phyloP scores from a whole-genome alignment of 179 eudicot species.

The Amaranthus tricolor region DNA sequence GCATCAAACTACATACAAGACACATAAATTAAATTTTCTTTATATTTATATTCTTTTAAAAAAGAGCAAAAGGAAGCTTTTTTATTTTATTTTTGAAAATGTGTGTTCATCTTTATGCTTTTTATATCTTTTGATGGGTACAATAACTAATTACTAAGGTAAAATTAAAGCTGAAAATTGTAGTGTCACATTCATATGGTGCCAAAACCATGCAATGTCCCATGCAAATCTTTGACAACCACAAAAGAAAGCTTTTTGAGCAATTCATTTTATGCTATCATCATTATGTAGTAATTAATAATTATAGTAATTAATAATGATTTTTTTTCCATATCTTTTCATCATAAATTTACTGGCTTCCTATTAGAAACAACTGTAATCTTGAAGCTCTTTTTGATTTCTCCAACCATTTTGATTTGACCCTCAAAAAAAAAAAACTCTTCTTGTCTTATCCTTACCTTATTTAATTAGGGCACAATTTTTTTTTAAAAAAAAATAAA shows the following conservation, averaged over 20 bases:
- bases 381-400: constrained; percentile 18
- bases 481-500: no score
- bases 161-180: constrained; percentile 15
- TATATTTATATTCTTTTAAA: not conserved
- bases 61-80: not conserved
- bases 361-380: constrained; percentile 13
- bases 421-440: not conserved
- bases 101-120: no score
- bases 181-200: constrained; percentile 25
- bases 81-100: not conserved
- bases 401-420: constrained; percentile 12
- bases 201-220: constrained; percentile 27
- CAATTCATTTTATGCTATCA: constrained; percentile 11
- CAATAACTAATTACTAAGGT: not conserved
- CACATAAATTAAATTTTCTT: not conserved
- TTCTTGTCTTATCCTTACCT: not conserved
- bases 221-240: constrained; percentile 30
- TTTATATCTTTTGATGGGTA: not conserved
- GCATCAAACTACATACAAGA: not conserved
- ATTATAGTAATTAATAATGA: not conserved
- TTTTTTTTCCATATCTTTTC: not conserved
- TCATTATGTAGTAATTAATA: constrained; percentile 3
- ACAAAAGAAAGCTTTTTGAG: constrained; percentile 13
- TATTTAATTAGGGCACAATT: not conserved
- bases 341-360: not conserved